These are phyloP conservation scores for Coemansia sp. DNA, from an alignment of 192 early-diverging fungal genomes.

Conservation along the genomic window DNA sequence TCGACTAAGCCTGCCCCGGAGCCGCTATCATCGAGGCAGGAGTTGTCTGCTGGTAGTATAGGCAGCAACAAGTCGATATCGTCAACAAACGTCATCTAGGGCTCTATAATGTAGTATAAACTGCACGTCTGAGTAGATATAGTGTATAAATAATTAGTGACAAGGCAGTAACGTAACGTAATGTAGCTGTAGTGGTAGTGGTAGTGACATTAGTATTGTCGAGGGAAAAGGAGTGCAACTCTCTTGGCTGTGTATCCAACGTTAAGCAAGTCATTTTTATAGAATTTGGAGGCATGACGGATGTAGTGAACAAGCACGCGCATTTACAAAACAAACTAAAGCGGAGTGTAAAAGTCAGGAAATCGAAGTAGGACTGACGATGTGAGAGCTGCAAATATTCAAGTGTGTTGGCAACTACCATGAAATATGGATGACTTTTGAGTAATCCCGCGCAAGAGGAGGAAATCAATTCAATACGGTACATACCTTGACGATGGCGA, in stretches of 20 bases:
- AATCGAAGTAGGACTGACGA: background rate
- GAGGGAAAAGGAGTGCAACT: background rate
- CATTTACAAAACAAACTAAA: background rate
- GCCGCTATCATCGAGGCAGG: background rate
- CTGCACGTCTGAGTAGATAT: background rate
- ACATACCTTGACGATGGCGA: background rate
- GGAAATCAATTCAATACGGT: background rate
- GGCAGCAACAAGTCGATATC: constrained; percentile 15
- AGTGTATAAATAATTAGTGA: background rate
- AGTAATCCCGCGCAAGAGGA: background rate
- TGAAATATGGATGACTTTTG: background rate
- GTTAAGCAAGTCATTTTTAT: background rate
- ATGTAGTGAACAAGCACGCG: background rate
- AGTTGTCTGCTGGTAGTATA: background rate
- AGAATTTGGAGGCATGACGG: background rate
- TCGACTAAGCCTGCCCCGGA: background rate
- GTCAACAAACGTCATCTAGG: constrained; percentile 14
- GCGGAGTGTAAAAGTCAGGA: background rate
- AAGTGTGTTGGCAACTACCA: background rate
- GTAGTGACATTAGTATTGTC: background rate
- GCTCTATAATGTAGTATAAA: background rate
- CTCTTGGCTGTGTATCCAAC: background rate
- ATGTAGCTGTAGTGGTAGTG: too few relatives aligned
- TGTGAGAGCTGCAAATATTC: background rate
- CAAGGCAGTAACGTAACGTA: background rate